phyloP scores from a whole-genome alignment of 2,329 filamentous ascomycete genomes.

The Xylaria arbuscula region DNA sequence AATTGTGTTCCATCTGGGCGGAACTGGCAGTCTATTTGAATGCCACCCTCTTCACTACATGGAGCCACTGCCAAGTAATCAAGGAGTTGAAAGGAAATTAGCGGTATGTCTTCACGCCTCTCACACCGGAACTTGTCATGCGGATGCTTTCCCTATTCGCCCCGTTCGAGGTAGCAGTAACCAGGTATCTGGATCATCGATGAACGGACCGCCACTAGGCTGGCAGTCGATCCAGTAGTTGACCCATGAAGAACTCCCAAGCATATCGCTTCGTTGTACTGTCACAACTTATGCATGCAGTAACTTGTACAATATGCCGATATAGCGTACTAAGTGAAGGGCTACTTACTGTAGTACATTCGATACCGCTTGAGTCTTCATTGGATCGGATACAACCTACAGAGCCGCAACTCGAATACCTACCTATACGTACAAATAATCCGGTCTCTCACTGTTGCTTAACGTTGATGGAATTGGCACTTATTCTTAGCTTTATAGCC shows the following conservation, averaged over 20 bases:
- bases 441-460: background rate
- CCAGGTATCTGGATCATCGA: conserved; percentile 43
- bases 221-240: conserved; percentile 18
- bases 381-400: conserved; percentile 5
- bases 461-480: background rate
- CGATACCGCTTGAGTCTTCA: conserved; percentile 2
- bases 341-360: background rate
- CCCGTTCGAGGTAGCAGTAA: background rate
- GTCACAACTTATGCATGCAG: background rate
- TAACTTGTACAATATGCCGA: background rate
- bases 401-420: conserved; percentile 14
- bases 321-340: too few species aligned
- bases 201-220: conserved; percentile 1
- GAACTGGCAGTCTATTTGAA: conserved; percentile 45
- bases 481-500: background rate
- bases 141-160: conserved; percentile 9
- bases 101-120: conserved; percentile 38
- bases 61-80: conserved; percentile 33
- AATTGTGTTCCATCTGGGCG: conserved; percentile 30
- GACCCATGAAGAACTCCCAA: conserved; percentile 14
- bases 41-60: conserved; percentile 30
- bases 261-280: background rate
- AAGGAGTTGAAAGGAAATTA: conserved; percentile 22
- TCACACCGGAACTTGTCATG: conserved; percentile 9
- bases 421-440: too few species aligned